Conservation (phyloP, 2,329 filamentous ascomycete genomes). For the Xylariaceae sp. region DNA sequence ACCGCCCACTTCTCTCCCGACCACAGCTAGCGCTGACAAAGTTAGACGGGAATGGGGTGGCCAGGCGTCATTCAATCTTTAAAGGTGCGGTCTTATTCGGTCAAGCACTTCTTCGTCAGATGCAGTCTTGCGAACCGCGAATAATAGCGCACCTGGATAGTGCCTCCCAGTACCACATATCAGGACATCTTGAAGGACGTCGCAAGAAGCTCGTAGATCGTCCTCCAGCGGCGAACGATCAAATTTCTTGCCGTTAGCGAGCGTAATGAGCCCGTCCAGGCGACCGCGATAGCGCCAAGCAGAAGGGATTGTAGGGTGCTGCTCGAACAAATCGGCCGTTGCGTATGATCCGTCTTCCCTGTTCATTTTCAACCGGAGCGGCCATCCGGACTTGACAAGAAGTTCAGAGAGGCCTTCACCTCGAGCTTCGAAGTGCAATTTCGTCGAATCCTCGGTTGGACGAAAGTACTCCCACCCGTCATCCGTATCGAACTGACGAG, state of each 20-base stretch:
- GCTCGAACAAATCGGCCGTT: conserved; percentile 59
- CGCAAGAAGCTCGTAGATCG: conserved; percentile 42
- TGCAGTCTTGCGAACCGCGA: conserved; percentile 34
- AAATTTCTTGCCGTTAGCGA: conserved; percentile 66
- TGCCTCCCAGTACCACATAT: conserved; percentile 58
- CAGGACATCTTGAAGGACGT: conserved; percentile 49
- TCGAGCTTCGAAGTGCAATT: conserved; percentile 45
- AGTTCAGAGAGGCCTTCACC: conserved; percentile 47
- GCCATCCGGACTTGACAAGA: conserved; percentile 53
- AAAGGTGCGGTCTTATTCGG: conserved; percentile 40
- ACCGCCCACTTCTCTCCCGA: conserved; percentile 31
- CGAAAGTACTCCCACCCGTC: conserved; percentile 60
- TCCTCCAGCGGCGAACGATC: conserved; percentile 60
- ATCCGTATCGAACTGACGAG: conserved; percentile 51
- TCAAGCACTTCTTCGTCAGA: conserved; percentile 38
- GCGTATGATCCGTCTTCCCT: conserved; percentile 57
- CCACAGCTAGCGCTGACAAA: conserved; percentile 46
- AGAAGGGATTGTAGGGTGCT: conserved; percentile 45
- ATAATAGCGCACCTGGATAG: conserved; percentile 54
- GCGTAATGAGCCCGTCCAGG: conserved; percentile 57
- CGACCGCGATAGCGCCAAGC: conserved; percentile 62
- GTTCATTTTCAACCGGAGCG: conserved; percentile 56
- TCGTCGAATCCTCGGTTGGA: conserved; percentile 26
- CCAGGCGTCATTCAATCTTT: conserved; percentile 44
- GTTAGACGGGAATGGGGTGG: conserved; percentile 50